phyloP scores from a whole-genome alignment of 2,329 filamentous ascomycete genomes.

The Colletotrichum paranaense region DNA sequence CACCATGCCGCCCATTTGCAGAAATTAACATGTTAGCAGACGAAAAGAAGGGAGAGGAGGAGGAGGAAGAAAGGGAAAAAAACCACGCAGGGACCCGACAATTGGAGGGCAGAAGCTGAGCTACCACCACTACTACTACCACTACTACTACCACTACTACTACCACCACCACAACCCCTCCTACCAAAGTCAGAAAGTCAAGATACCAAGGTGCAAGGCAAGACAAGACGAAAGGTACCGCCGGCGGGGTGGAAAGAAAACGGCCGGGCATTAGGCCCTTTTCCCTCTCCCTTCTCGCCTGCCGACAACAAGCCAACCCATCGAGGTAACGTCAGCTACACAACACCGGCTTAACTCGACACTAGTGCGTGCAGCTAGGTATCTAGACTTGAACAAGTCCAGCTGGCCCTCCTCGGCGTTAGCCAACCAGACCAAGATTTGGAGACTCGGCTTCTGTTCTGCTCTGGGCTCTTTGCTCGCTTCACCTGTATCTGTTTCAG shows the following conservation, averaged over 20 bases:
- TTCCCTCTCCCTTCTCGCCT: neutral
- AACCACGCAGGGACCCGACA: neutral
- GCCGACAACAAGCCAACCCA: neutral
- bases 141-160: too few relatives aligned
- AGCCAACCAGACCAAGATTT: neutral
- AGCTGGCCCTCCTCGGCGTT: neutral
- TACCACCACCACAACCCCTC: neutral
- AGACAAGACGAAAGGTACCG: neutral
- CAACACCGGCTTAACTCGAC: neutral
- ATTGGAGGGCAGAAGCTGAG: neutral
- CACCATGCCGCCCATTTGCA: neutral
- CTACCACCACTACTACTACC: too few relatives aligned
- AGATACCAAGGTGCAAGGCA: neutral
- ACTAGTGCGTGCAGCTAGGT: neutral
- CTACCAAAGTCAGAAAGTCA: neutral
- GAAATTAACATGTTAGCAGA: neutral
- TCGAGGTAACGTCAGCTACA: neutral
- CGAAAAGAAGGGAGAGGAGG: neutral
- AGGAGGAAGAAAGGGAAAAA: neutral
- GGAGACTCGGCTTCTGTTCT: neutral
- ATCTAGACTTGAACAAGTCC: neutral
- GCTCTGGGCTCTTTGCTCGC: neutral
- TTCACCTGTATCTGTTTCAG: neutral
- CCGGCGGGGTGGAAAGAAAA: constrained; percentile 1
- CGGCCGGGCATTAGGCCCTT: constrained; percentile 23